Evolutionary conservation across 805 yeast species (phyloP).

Genomic region (Pichia eremophila): DNA sequence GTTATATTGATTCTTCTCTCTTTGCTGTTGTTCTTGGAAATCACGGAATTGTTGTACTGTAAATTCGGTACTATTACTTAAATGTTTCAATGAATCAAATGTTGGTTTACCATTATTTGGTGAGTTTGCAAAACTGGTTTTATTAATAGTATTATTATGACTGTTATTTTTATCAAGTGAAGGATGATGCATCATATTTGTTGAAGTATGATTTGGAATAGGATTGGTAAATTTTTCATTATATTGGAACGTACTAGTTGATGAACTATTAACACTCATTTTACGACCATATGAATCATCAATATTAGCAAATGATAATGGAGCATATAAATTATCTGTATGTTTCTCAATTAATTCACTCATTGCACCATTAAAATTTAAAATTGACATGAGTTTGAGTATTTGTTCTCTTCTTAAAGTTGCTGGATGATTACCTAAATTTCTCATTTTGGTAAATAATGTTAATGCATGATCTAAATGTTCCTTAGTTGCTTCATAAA

Average conservation of each 20-base stretch:
- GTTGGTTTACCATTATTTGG: not conserved
- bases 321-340: conserved; percentile 34
- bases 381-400: conserved; percentile 49
- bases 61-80: not conserved
- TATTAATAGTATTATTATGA: too few species aligned
- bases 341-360: conserved; percentile 45
- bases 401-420: conserved; percentile 65
- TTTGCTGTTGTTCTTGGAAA: not conserved
- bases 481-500: conserved; percentile 62
- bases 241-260: not conserved
- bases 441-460: conserved; percentile 66
- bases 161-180: too few species aligned
- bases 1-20: not conserved
- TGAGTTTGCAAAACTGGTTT: too few species aligned
- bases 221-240: too few species aligned
- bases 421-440: conserved; percentile 73
- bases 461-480: conserved; percentile 65
- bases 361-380: conserved; percentile 65
- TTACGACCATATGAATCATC: conserved; percentile 9
- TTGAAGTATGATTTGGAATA: too few species aligned
- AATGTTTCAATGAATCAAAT: not conserved
- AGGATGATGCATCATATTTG: too few species aligned
- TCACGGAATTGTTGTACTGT: not conserved
- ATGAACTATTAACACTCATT: not conserved
- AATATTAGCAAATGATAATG: conserved; percentile 17